These are phyloP conservation scores for Aspergillus hancockii DNA, from an alignment of 495 filamentous ascomycete genomes.

Conservation along the genomic window DNA sequence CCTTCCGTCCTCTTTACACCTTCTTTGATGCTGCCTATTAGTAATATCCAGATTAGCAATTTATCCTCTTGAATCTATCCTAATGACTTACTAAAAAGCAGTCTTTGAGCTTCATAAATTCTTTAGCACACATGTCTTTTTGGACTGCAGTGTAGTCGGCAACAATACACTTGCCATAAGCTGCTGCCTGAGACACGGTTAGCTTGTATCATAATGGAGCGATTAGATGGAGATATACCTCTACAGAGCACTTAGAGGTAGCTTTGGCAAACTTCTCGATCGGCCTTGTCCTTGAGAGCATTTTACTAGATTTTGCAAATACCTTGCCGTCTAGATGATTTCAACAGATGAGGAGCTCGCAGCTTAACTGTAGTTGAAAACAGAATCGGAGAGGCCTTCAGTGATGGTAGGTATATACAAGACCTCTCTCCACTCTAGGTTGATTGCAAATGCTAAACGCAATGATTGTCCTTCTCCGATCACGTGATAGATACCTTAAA, in stretches of 20 bases:
- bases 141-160: constrained; percentile 87
- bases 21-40: constrained; percentile 44
- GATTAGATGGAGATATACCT: constrained; percentile 55
- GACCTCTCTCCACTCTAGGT: no score
- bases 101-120: constrained; percentile 85
- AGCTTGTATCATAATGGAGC: constrained; percentile 3
- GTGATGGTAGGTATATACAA: no score
- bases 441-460: no score
- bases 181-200: constrained; percentile 60
- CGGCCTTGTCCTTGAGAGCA: constrained; percentile 52
- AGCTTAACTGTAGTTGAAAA: no score
- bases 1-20: constrained; percentile 19
- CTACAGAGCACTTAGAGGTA: constrained; percentile 75
- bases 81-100: constrained; percentile 73
- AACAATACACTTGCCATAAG: constrained; percentile 90
- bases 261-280: constrained; percentile 88
- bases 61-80: background rate
- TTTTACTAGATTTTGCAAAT: constrained; percentile 5
- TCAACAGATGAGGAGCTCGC: no score
- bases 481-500: no score
- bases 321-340: background rate
- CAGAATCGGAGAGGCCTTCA: no score
- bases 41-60: constrained; percentile 13
- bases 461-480: no score
- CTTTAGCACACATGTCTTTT: constrained; percentile 85